phyloP scores from a whole-genome alignment of 176 grass and related monocot species.

The Zea mays region Zm-B73-REFERENCE-NAM-5.0 NC_050105.1:107160001-107160500 shows the following conservation, averaged over 20 bases:
- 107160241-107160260: conserved; percentile 11
- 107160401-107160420: conserved; percentile 89
- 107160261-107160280: conserved; percentile 3
- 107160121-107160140: conserved; percentile 74
- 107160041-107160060: conserved; percentile 32
- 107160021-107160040: neutral
- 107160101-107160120: conserved; percentile 59
- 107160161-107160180: conserved; percentile 97
- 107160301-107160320: neutral
- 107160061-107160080: conserved; percentile 72
- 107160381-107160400: conserved; percentile 86
- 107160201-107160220: neutral
- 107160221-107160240: conserved; percentile 25
- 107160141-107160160: conserved; percentile 90
- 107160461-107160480: conserved; percentile 4
- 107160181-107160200: conserved; percentile 75
- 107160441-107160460: conserved; percentile 13
- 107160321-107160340: neutral
- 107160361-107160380: conserved; percentile 85
- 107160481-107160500: conserved; percentile 23
- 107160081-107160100: conserved; percentile 60
- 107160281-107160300: neutral
- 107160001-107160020: too few species aligned
- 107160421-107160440: conserved; percentile 53
- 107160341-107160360: conserved; percentile 11